Base-by-base conservation (phyloP, 2,329 filamentous ascomycete species). In the Aspergillus latus region DNA sequence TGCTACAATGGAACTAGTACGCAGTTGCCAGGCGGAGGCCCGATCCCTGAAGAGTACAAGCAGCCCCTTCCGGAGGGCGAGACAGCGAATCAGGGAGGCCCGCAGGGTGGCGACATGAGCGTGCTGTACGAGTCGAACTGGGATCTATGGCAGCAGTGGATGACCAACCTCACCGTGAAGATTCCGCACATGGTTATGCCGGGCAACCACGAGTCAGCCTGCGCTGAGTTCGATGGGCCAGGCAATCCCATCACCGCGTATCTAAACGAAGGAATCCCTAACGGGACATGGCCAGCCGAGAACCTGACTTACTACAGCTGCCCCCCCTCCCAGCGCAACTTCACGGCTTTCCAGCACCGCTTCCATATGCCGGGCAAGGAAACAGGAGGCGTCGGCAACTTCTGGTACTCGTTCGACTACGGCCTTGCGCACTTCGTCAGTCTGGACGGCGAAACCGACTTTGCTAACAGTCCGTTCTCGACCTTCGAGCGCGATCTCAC, bases 321-420 rank as follows among this genome's bases (percentile, higher is more conserved):
- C 61, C 80, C 79, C 5, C 76, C 76, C 1, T 80, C 78, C 1
- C 80, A 82, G 62, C 71, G 76, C 52, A 81, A 80, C 68, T 80
- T 78, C 68, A 81, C 79, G n/a, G 73, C 77, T 5, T 81, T 72
- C 66, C 76, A 80, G 61, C 69, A 81, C 65, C 78, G 79, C 44
- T 82, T 82, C 73, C 74, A 75, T 51, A 81, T 81, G 77, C 78
- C 79, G 1, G 80, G 80, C 26, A 58, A 62, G 1, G 78, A 81
- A 60, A 72, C 71, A 8, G 76, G 76, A 3, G 80, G 80, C 34
- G 77, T 80, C 8, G 72, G 76, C 51, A 82, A 81, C 72, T 78
- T 81, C 62, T 82, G 80, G 80, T 82, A 82, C 68, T 80, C 76
- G 1, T 82, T 81, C 61, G 79, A 82, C 69, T 81, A 82, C 60